These are phyloP conservation scores for Vanrija sp. DNA, from an alignment of 1,284 basidiomycete species.

Conservation along the genomic window DNA sequence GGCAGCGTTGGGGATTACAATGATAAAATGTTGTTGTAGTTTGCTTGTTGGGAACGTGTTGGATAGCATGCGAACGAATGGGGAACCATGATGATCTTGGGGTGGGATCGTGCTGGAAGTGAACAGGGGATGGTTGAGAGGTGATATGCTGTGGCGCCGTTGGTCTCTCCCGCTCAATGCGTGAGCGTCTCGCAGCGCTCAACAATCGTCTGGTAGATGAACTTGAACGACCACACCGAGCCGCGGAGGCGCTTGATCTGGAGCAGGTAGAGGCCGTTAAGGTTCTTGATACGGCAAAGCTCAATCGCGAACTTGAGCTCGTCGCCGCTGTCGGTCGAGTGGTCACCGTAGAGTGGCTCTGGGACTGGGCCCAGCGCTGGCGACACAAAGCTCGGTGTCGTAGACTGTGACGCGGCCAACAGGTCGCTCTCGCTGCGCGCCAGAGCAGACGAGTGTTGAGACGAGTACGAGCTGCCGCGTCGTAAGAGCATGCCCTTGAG, in stretches of 20 bases:
- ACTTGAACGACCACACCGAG: conserved; percentile 89
- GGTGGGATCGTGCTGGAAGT: too few species aligned
- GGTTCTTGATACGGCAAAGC: conserved; percentile 76
- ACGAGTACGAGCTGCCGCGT: conserved; percentile 76
- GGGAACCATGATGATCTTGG: too few species aligned
- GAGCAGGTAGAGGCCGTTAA: conserved; percentile 80
- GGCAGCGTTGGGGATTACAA: neutral
- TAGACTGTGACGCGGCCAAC: conserved; percentile 44
- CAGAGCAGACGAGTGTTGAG: conserved; percentile 42
- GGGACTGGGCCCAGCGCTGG: conserved; percentile 18
- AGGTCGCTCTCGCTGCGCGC: conserved; percentile 37
- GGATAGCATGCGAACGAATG: too few species aligned
- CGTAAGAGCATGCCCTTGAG: conserved; percentile 79
- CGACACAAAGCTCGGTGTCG: conserved; percentile 9
- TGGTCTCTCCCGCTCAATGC: conserved; percentile 25
- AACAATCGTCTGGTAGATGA: conserved; percentile 82
- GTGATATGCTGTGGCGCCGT: too few species aligned
- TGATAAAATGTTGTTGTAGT: neutral
- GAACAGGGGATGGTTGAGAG: neutral
- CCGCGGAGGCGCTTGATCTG: conserved; percentile 88
- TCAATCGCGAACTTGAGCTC: conserved; percentile 92
- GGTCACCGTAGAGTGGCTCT: conserved; percentile 72
- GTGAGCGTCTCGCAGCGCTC: conserved; percentile 53
- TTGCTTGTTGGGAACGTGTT: too few species aligned
- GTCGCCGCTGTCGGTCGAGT: conserved; percentile 73